Percentiles rank a stretch among this genome's conserved stretches.
Evolutionary conservation across 495 filamentous ascomycete species (phyloP).

Genomic region (Trichoderma parareesei): DNA sequence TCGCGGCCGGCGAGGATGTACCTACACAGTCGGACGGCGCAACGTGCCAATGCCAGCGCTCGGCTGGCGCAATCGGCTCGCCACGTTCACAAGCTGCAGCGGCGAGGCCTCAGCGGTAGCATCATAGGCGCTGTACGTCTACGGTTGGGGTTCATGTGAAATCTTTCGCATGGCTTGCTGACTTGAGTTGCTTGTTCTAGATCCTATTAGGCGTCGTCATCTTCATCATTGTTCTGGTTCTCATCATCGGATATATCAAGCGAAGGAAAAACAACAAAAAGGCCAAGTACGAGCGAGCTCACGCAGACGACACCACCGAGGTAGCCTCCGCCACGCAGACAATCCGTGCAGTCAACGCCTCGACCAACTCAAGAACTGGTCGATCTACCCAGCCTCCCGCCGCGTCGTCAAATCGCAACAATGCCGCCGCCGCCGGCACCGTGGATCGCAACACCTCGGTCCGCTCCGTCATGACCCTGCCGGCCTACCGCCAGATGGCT

Average conservation of each 20-base stretch:
- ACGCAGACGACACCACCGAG: not conserved
- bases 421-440: conserved; percentile 20
- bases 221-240: not conserved
- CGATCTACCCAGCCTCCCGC: not conserved
- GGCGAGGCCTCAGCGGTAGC: not conserved
- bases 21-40: conserved; percentile 1
- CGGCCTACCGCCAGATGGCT: conserved; percentile 61
- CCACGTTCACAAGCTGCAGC: not conserved
- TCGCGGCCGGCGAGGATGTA: conserved; percentile 7
- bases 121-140: not conserved
- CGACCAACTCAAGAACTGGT: not conserved
- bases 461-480: conserved; percentile 86
- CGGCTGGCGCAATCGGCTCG: conserved; percentile 3
- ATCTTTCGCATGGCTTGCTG: not conserved
- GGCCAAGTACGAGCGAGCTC: conserved; percentile 3
- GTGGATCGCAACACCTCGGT: conserved; percentile 81
- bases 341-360: not conserved
- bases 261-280: not conserved
- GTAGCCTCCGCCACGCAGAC: not conserved
- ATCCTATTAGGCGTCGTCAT: not conserved
- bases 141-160: not conserved
- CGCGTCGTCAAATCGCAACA: conserved; percentile 4
- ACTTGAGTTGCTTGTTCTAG: not conserved
- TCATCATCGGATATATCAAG: not conserved
- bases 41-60: conserved; percentile 1